A percentile compares a stretch with the other conserved stretches of the same genome.
Evolutionary conservation across 805 yeast species (phyloP).

Genomic region (Metschnikowia drakensbergensis): DNA sequence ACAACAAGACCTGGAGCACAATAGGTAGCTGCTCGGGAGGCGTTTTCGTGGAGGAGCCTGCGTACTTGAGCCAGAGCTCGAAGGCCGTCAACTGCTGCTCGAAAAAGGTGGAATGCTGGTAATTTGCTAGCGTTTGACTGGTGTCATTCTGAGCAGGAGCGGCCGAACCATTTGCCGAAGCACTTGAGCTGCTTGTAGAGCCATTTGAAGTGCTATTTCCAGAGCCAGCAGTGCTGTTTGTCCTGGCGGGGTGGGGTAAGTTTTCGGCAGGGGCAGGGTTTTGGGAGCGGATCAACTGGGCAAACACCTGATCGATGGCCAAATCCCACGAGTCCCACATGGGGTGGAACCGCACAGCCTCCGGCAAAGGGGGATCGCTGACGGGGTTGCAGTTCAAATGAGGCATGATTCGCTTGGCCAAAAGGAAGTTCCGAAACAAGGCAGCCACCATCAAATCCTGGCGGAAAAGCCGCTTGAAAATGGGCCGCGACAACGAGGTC

Average conservation of each 20-base stretch:
- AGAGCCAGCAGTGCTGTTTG: neutral
- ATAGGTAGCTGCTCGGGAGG: slow-evolving; percentile 96
- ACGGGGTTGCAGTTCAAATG: slow-evolving; percentile 90
- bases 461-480: slow-evolving; percentile 85
- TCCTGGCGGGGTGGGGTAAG: neutral
- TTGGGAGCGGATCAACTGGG: slow-evolving; percentile 54
- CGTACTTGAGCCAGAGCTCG: slow-evolving; percentile 89
- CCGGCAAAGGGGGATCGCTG: slow-evolving; percentile 90
- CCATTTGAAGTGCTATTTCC: neutral
- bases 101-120: slow-evolving; percentile 89
- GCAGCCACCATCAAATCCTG: slow-evolving; percentile 98
- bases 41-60: slow-evolving; percentile 71
- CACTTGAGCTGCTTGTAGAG: neutral
- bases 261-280: slow-evolving; percentile 13
- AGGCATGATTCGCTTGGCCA: slow-evolving; percentile 93
- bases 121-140: slow-evolving; percentile 39
- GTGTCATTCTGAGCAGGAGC: neutral
- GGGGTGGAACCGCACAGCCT: slow-evolving; percentile 70
- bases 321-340: slow-evolving; percentile 99
- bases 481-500: slow-evolving; percentile 83
- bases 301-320: slow-evolving; percentile 89
- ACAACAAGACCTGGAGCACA: slow-evolving; percentile 83
- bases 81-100: slow-evolving; percentile 96
- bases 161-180: neutral
- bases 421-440: slow-evolving; percentile 81